These are phyloP conservation scores for Gossypium bickii DNA, from an alignment of 345 rosid genomes.

Conservation along the genomic window DNA sequence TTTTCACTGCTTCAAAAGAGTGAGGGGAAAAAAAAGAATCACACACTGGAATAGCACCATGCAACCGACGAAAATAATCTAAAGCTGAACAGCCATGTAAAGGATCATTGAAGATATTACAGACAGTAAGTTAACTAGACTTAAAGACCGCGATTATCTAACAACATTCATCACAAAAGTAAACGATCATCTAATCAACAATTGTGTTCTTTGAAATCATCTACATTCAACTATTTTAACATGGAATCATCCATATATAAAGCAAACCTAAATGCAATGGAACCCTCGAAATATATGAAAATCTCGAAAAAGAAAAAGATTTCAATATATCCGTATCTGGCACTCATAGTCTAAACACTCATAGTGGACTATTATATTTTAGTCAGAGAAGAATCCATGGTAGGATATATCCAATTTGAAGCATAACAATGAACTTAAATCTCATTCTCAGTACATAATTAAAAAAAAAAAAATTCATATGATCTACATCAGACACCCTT, in stretches of 20 bases:
- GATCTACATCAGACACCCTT: conserved; percentile 14
- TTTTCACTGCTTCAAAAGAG: conserved; percentile 30
- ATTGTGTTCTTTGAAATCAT: background rate
- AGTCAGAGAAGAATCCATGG: conserved; percentile 20
- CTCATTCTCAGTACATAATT: background rate
- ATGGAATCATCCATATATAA: background rate
- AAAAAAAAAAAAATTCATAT: conserved; percentile 7
- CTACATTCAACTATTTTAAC: background rate
- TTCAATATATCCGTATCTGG: background rate
- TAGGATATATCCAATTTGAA: conserved; percentile 12
- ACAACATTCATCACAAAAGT: background rate
- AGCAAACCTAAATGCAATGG: background rate
- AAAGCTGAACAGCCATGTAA: background rate
- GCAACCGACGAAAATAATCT: background rate
- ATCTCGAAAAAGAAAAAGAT: too few relatives aligned
- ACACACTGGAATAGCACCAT: background rate
- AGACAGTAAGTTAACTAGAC: background rate
- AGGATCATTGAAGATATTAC: background rate
- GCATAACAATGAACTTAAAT: conserved; percentile 8
- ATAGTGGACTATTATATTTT: background rate
- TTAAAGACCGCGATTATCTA: background rate
- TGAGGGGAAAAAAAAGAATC: conserved; percentile 7
- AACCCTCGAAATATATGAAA: too few relatives aligned
- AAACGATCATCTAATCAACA: background rate
- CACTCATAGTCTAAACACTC: background rate